Evolutionary conservation across 2,329 filamentous ascomycete species (phyloP).

Genomic region (Didymella sp.): DNA sequence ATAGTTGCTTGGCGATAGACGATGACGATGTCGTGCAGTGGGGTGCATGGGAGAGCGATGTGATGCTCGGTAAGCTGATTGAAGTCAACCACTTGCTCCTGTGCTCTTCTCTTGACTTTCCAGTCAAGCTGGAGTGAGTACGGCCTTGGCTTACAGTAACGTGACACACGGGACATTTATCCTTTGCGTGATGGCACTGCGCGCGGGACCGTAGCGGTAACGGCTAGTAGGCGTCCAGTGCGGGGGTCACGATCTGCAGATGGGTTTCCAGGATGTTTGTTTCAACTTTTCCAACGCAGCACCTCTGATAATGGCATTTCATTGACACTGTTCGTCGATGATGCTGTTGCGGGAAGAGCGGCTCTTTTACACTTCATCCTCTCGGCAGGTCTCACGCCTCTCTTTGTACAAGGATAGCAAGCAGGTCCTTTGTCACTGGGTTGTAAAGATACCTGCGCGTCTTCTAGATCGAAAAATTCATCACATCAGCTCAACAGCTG

Average conservation of each 20-base stretch:
- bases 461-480: no score
- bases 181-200: conserved; percentile 1
- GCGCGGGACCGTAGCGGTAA: not conserved
- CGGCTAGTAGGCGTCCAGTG: not conserved
- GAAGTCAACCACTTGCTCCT: not conserved
- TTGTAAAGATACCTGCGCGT: no score
- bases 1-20: conserved; percentile 32
- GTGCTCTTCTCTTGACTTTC: not conserved
- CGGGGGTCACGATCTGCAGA: conserved; percentile 12
- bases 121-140: not conserved
- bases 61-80: not conserved
- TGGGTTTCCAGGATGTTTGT: not conserved
- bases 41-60: conserved; percentile 8
- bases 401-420: no score
- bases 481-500: no score
- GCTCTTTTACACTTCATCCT: no score
- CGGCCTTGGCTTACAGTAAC: not conserved
- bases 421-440: no score
- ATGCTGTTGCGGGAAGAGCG: no score
- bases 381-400: no score
- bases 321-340: not conserved
- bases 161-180: not conserved
- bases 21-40: conserved; percentile 37
- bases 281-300: not conserved
- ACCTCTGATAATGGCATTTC: not conserved